phyloP scores from a whole-genome alignment of 169 alveolate genomes.

The Cryptosporidium sp. region DNA sequence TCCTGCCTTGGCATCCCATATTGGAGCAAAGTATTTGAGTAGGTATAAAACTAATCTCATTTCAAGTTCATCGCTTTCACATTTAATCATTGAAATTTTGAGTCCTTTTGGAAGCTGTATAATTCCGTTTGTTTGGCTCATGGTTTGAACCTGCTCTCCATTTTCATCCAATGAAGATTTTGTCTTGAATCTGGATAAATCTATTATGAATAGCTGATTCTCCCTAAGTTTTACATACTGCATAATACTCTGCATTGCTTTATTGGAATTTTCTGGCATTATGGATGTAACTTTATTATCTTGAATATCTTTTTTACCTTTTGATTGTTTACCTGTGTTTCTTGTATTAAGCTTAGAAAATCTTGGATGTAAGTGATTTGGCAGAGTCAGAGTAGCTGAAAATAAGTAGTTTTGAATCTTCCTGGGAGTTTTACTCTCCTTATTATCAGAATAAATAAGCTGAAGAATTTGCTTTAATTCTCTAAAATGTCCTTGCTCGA shows the following conservation, averaged over 20 bases:
- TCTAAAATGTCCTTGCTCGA: conserved; percentile 83
- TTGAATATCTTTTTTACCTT: background rate
- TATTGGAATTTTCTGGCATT: conserved; percentile 32
- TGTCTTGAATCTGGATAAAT: conserved; percentile 54
- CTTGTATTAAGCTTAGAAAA: conserved; percentile 29
- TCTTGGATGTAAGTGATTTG: conserved; percentile 62
- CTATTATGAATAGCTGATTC: conserved; percentile 40
- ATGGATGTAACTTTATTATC: conserved; percentile 4
- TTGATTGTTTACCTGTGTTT: conserved; percentile 20
- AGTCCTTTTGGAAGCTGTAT: conserved; percentile 81
- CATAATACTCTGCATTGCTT: conserved; percentile 68
- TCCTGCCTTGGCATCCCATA: conserved; percentile 1
- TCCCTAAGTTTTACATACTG: conserved; percentile 61
- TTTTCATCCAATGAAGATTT: background rate
- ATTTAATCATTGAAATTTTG: conserved; percentile 80
- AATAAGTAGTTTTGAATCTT: conserved; percentile 73
- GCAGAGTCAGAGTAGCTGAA: conserved; percentile 44
- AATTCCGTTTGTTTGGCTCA: conserved; percentile 48
- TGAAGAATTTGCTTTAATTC: conserved; percentile 83
- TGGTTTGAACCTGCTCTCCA: background rate
- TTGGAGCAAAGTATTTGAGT: conserved; percentile 78
- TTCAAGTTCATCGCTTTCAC: conserved; percentile 80
- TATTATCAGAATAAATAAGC: conserved; percentile 76
- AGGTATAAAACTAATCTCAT: conserved; percentile 80
- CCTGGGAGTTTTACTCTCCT: background rate